Base-by-base conservation (phyloP, 352 stramenopile genomes). In the Globisporangium spiculum region DNA sequence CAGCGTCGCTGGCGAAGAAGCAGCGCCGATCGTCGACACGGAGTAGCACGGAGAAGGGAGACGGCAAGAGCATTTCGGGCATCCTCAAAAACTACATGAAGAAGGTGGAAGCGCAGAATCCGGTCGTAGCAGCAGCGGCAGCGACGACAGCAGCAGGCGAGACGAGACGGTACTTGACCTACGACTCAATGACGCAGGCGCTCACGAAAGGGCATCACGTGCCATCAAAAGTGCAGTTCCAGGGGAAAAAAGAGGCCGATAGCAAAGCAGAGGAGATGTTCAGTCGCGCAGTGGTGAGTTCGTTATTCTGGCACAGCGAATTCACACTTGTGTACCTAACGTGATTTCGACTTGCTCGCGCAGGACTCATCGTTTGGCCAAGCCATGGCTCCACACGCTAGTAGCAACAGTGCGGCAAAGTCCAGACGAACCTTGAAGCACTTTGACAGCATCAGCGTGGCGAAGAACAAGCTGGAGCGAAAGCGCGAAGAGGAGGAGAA, bases 391-490 rank as follows among this genome's bases (percentile, higher is more conserved):
- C 27, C 59, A n/a, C 27, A 56, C 20, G 24, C 16, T 32, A 58
- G 9, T 6, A 66, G 60, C 60, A 52, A 24, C 12, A 30, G 24
- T 14, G 41, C 20, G 10, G 10, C 38, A 36, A 56, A 63, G 53
- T 20, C 32, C 5, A 41, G 22, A 26, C 60, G 54, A 6, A 46
- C 41, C 14, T 34, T 68, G 50, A 72, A 72, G 41, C 60, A 68
- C 61, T 72, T 72, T 64, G 60, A 72, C 53, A 72, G 67, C n/a
- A 65, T 68, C 30, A 58, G 41, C 18, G 38, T 71, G 48, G 9
- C 61, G 52, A 67, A 67, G 26, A 64, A 68, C 50, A 46, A 63
- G n/a, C 14, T 68, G 3, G 60, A 53, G 22, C 56, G 65, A n/a
- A 26, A 68, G 32, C 61, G 67, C 16, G 61, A 72, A 9, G 48